Evolutionary conservation across 345 rosid genomes (phyloP).

Genomic region (Hevea brasiliensis): DNA sequence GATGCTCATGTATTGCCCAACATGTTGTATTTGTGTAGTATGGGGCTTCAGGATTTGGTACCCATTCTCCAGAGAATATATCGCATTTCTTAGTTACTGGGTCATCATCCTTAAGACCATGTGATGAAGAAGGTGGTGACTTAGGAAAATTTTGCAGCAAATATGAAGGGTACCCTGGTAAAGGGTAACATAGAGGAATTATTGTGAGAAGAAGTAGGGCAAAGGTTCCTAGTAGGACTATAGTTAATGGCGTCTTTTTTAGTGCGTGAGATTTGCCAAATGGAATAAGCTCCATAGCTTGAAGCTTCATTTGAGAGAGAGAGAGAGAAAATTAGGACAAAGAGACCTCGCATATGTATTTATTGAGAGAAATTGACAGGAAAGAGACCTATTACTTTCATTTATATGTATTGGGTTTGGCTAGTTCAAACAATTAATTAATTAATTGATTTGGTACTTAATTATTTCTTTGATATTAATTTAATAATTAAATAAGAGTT

Average conservation of each 20-base stretch:
- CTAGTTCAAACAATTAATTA: too few species aligned
- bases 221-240: constrained; percentile 25
- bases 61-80: too few species aligned
- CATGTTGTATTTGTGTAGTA: too few species aligned
- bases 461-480: too few species aligned
- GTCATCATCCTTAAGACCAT: not conserved
- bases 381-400: too few species aligned
- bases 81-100: too few species aligned
- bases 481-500: too few species aligned
- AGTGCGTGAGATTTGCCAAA: constrained; percentile 2
- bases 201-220: constrained; percentile 32
- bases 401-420: too few species aligned
- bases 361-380: too few species aligned
- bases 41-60: too few species aligned
- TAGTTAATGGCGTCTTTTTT: constrained; percentile 22
- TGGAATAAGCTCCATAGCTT: constrained; percentile 29
- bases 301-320: constrained; percentile 17
- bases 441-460: too few species aligned
- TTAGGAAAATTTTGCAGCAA: constrained; percentile 10
- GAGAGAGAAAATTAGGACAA: constrained; percentile 1
- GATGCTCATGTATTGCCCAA: too few species aligned
- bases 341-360: not conserved
- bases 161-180: constrained; percentile 30
- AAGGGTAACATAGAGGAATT: constrained; percentile 42
- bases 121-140: not conserved